Conservation (phyloP, 2,329 filamentous ascomycete genomes). For the Aspergillus thermomutatus region DNA sequence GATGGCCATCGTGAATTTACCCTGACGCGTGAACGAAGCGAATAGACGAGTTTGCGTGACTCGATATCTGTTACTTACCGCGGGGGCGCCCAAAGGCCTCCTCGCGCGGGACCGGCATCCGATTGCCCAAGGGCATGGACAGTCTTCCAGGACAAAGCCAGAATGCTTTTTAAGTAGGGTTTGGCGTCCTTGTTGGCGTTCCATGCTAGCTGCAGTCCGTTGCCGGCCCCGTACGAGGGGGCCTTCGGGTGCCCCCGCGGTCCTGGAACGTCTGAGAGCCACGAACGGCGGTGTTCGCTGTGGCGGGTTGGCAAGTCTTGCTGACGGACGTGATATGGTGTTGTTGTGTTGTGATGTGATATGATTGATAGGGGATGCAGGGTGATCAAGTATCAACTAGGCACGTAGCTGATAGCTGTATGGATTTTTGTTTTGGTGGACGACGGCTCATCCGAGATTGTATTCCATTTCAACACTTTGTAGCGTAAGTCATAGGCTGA, state of each 20-base stretch:
- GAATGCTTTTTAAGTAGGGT: neutral
- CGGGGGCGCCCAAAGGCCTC: neutral
- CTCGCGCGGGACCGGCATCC: neutral
- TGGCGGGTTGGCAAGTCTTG: neutral
- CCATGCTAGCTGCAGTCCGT: neutral
- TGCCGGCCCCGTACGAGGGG: neutral
- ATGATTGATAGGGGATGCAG: too few species aligned
- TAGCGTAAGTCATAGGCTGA: too few species aligned
- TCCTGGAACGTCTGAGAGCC: neutral
- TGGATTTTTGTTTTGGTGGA: too few species aligned
- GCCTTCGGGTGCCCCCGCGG: neutral
- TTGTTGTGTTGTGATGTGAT: neutral
- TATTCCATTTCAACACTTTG: too few species aligned
- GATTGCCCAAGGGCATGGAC: neutral
- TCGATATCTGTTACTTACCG: neutral
- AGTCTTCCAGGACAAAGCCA: neutral
- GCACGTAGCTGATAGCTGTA: neutral
- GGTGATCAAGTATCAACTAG: neutral
- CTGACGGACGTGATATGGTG: neutral
- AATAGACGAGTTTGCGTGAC: neutral
- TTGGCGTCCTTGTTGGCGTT: neutral
- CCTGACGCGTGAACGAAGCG: neutral
- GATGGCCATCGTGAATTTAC: conserved; percentile 4
- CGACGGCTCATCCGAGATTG: too few species aligned
- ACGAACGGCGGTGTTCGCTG: neutral